These are phyloP conservation scores for Millerozyma miso DNA, from an alignment of 805 yeast species.

Conservation along the genomic window DNA sequence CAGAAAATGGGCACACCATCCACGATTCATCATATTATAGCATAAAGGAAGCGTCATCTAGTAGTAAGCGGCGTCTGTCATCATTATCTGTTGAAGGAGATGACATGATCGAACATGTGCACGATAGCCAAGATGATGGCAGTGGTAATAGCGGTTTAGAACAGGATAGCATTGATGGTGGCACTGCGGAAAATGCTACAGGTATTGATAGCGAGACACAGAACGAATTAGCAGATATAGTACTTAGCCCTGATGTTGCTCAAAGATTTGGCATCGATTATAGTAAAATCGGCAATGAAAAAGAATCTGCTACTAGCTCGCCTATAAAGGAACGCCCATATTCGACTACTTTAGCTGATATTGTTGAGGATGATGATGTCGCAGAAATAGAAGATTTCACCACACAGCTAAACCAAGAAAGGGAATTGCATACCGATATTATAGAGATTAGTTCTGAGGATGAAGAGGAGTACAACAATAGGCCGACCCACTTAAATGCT, in stretches of 20 bases:
- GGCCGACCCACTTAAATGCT: background rate
- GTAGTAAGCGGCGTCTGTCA: background rate
- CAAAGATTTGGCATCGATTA: constrained; percentile 24
- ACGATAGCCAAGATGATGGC: constrained; percentile 8
- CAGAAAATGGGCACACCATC: background rate
- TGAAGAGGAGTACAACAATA: constrained; percentile 15
- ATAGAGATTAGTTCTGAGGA: constrained; percentile 37
- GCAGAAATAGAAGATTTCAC: constrained; percentile 22
- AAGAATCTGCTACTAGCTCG: constrained; percentile 5
- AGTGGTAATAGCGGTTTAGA: constrained; percentile 8
- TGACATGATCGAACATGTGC: constrained; percentile 1
- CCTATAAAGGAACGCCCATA: constrained; percentile 3
- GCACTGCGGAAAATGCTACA: background rate
- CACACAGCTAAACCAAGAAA: constrained; percentile 39
- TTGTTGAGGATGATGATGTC: constrained; percentile 12
- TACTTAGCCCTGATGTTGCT: constrained; percentile 33
- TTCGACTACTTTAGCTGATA: background rate
- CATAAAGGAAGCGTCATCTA: background rate
- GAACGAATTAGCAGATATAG: constrained; percentile 23
- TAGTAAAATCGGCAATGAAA: constrained; percentile 3
- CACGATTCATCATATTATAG: background rate
- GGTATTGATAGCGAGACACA: constrained; percentile 3
- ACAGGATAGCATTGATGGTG: background rate
- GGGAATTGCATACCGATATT: constrained; percentile 29
- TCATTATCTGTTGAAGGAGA: background rate